These are phyloP conservation scores for Cladosporium halotolerans DNA, from an alignment of 2,329 filamentous ascomycete genomes.

Conservation along the genomic window DNA sequence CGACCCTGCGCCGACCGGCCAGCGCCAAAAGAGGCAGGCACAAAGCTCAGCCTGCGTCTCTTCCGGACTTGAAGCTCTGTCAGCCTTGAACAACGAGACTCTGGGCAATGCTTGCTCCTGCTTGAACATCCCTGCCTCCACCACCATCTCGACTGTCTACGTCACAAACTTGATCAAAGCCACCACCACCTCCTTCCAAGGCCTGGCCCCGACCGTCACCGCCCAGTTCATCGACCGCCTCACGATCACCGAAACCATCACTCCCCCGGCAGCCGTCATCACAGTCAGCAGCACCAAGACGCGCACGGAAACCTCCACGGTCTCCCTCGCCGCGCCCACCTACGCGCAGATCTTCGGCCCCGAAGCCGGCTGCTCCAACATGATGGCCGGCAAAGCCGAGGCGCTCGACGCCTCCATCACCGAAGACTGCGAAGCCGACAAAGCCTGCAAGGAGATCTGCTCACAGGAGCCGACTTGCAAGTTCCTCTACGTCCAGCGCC, in stretches of 20 bases:
- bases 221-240: slow-evolving; percentile 13
- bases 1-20: neutral
- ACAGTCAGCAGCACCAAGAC: slow-evolving; percentile 15
- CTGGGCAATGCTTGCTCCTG: slow-evolving; percentile 12
- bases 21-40: slow-evolving; percentile 1
- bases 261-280: slow-evolving; percentile 1
- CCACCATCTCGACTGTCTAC: slow-evolving; percentile 16
- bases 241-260: slow-evolving; percentile 14
- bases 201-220: slow-evolving; percentile 14
- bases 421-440: slow-evolving; percentile 10
- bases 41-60: slow-evolving; percentile 1
- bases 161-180: slow-evolving; percentile 13
- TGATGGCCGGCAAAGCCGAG: neutral
- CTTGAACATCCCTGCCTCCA: slow-evolving; percentile 7
- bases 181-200: slow-evolving; percentile 13
- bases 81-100: neutral
- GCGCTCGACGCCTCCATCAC: slow-evolving; percentile 12
- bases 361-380: slow-evolving; percentile 16
- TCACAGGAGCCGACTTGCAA: slow-evolving; percentile 11
- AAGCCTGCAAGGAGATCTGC: slow-evolving; percentile 15
- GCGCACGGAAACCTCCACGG: slow-evolving; percentile 13
- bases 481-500: slow-evolving; percentile 15
- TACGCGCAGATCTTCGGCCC: slow-evolving; percentile 23
- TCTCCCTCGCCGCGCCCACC: slow-evolving; percentile 20
- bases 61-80: slow-evolving; percentile 1